Conservation (phyloP, 352 stramenopile genomes). For the Globisporangium viniferum region DNA sequence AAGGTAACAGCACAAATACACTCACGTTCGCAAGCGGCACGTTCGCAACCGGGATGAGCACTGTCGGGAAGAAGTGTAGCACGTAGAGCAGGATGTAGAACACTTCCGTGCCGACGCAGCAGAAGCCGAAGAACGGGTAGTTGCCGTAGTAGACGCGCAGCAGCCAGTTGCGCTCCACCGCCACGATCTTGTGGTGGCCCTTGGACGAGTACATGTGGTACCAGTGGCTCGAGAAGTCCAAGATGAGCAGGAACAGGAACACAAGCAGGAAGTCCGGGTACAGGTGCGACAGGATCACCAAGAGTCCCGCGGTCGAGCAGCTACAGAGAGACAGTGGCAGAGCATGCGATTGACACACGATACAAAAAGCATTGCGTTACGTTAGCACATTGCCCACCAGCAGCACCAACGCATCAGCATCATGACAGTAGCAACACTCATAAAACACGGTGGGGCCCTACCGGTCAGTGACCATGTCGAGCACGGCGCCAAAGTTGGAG, state of each 20-base stretch:
- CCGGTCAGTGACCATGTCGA: constrained; percentile 99
- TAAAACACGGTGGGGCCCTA: no score
- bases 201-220: constrained; percentile 96
- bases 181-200: constrained; percentile 94
- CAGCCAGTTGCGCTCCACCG: constrained; percentile 91
- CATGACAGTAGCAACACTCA: neutral
- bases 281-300: constrained; percentile 92
- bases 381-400: neutral
- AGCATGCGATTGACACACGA: neutral
- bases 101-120: constrained; percentile 90
- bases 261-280: constrained; percentile 82
- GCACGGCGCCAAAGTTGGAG: constrained; percentile 92
- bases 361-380: neutral
- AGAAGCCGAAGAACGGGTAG: constrained; percentile 93
- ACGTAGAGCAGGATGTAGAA: constrained; percentile 93
- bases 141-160: constrained; percentile 92
- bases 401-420: neutral
- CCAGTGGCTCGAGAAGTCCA: constrained; percentile 98
- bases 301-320: constrained; percentile 94
- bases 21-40: constrained; percentile 58
- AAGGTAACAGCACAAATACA: neutral
- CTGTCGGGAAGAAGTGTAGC: constrained; percentile 71
- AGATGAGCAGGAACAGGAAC: constrained; percentile 90
- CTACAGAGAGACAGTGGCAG: constrained; percentile 15
- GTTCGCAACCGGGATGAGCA: constrained; percentile 52